Evolutionary conservation across 306 rosid species (phyloP).

Genomic region (Dalbergia oliveri): DNA sequence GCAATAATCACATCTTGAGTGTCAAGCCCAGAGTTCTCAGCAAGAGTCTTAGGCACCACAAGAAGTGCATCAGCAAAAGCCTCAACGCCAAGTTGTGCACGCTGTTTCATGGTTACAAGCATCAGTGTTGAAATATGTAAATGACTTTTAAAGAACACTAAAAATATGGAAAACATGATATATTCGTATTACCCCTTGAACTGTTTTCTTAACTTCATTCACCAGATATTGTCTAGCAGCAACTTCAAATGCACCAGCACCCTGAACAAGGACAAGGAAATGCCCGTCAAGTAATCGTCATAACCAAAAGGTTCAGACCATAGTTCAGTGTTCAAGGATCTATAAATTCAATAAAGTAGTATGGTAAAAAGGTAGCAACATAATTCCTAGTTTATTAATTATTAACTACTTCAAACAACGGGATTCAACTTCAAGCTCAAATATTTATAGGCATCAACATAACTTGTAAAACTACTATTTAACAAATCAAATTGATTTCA

Average conservation of each 20-base stretch:
- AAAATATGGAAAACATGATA: background rate
- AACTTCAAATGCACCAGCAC: slow-evolving; percentile 98
- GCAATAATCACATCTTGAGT: slow-evolving; percentile 92
- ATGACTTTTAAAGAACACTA: slow-evolving; percentile 12
- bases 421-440: slow-evolving; percentile 18
- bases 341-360: slow-evolving; percentile 28
- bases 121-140: slow-evolving; percentile 19
- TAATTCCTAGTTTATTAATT: background rate
- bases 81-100: slow-evolving; percentile 96
- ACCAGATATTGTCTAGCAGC: slow-evolving; percentile 90
- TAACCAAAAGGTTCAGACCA: slow-evolving; percentile 27
- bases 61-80: slow-evolving; percentile 99
- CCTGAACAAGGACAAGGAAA: slow-evolving; percentile 60
- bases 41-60: slow-evolving; percentile 95
- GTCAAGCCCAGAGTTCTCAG: slow-evolving; percentile 97
- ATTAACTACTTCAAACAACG: slow-evolving; percentile 11
- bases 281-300: slow-evolving; percentile 33
- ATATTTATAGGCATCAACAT: background rate
- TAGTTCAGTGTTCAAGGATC: slow-evolving; percentile 4
- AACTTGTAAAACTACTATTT: background rate
- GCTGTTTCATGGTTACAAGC: slow-evolving; percentile 64
- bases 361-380: background rate
- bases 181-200: slow-evolving; percentile 81
- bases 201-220: slow-evolving; percentile 91
- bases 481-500: background rate